Percentiles rank a stretch among this genome's conserved stretches.
These are phyloP conservation scores for Ramichloridium luteum DNA, from an alignment of 2,329 filamentous ascomycete species.

Conservation along the genomic window DNA sequence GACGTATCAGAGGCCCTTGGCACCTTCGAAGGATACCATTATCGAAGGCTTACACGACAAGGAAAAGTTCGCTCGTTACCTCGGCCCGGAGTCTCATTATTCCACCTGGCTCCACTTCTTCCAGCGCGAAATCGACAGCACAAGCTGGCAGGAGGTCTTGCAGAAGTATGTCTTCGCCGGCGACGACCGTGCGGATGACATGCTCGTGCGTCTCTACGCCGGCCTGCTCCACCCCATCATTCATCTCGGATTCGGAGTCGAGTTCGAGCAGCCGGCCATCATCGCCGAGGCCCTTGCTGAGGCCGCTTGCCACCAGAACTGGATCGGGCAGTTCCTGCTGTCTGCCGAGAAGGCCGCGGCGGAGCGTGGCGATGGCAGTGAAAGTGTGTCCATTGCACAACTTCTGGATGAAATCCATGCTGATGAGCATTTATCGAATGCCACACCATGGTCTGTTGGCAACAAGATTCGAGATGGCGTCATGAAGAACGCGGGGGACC, in stretches of 20 bases:
- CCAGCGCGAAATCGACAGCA: slow-evolving; percentile 54
- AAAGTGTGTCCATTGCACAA: slow-evolving; percentile 37
- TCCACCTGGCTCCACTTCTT: slow-evolving; percentile 67
- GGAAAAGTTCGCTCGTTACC: slow-evolving; percentile 42
- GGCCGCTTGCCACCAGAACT: slow-evolving; percentile 53
- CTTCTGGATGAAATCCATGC: slow-evolving; percentile 49
- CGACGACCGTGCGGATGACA: slow-evolving; percentile 51
- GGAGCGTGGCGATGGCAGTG: slow-evolving; percentile 12
- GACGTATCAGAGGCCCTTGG: slow-evolving; percentile 49
- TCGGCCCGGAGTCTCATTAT: slow-evolving; percentile 55
- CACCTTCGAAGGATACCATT: slow-evolving; percentile 32
- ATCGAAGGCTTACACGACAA: slow-evolving; percentile 47
- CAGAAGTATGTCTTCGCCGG: slow-evolving; percentile 57
- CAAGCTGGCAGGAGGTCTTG: slow-evolving; percentile 51
- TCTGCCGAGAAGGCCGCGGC: slow-evolving; percentile 39
- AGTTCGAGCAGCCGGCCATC: slow-evolving; percentile 70
- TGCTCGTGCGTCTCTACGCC: slow-evolving; percentile 56
- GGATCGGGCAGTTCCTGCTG: slow-evolving; percentile 44
- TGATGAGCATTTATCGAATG: slow-evolving; percentile 44
- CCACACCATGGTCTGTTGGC: slow-evolving; percentile 40
- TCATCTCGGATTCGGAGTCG: slow-evolving; percentile 68
- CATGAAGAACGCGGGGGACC: slow-evolving; percentile 47
- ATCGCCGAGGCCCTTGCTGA: slow-evolving; percentile 71
- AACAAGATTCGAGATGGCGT: slow-evolving; percentile 62
- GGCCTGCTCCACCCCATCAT: slow-evolving; percentile 71